phyloP scores from a whole-genome alignment of 2,329 filamentous ascomycete genomes.

The Arachnomyces sp. region DNA sequence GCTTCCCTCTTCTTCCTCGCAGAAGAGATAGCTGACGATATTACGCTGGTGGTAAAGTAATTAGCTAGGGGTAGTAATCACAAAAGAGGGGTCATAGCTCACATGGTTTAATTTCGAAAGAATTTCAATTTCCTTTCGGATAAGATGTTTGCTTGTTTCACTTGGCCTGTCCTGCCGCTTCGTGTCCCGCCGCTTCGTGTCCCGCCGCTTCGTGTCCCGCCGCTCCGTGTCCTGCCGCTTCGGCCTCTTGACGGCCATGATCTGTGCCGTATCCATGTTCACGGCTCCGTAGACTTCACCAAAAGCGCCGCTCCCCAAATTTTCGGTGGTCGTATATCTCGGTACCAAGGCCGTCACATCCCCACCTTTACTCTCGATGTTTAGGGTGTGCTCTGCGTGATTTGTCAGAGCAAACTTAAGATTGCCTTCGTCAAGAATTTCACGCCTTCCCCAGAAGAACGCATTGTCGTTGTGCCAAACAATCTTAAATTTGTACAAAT shows the following conservation, averaged over 20 bases:
- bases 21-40: slow-evolving; percentile 11
- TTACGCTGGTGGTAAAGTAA: slow-evolving; percentile 7
- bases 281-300: slow-evolving; percentile 11
- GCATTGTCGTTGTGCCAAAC: slow-evolving; percentile 6
- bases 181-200: too few relatives aligned
- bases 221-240: not conserved
- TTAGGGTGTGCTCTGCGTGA: slow-evolving; percentile 1
- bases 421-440: slow-evolving; percentile 2
- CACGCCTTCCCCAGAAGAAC: too few relatives aligned
- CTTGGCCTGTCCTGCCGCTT: too few relatives aligned
- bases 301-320: slow-evolving; percentile 12
- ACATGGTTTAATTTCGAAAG: not conserved
- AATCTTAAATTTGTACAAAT: slow-evolving; percentile 10
- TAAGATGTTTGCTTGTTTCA: slow-evolving; percentile 2
- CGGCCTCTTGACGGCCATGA: slow-evolving; percentile 12
- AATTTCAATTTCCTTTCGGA: not conserved
- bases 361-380: not conserved
- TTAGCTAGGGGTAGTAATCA: not conserved
- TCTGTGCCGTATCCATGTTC: slow-evolving; percentile 9
- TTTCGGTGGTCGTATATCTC: slow-evolving; percentile 6
- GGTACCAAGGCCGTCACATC: slow-evolving; percentile 6
- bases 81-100: not conserved
- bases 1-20: slow-evolving; percentile 7
- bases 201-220: too few relatives aligned
- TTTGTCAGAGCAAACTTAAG: not conserved